Base-by-base conservation (phyloP, 2,329 filamentous ascomycete species). In the Lomentospora prolificans region DNA sequence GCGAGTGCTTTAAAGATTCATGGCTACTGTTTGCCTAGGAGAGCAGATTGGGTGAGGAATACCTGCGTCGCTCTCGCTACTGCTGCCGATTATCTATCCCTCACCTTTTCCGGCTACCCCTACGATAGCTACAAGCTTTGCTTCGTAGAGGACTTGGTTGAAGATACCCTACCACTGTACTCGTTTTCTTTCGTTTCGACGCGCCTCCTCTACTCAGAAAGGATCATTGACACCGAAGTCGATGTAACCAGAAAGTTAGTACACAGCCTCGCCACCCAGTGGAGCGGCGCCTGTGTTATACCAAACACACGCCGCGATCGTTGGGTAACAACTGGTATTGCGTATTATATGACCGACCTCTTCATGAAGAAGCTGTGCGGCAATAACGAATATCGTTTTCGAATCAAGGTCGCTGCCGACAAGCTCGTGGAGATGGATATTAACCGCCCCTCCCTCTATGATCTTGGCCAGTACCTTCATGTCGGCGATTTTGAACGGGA, bases 311-410 rank as follows among this genome's bases (percentile, higher is more conserved):
- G 85, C 17, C 78, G 79, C 53, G 94, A 99, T 68, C 82, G 85
- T 55, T 99, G 94, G 94, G 84, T 95, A 19, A 86, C 92, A 10
- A 80, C 94, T 55, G 95, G 92, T 12, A 86, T 95, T 50, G 88
- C 92, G 0, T 91, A 92, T 74, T 99, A 90, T 73, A 95, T 99
- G 80, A 90, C 92, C 1, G 92, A 96, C 63, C 79, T 90, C 3
- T 96, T 95, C 69, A 89, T 97, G 80, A 89, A 86, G 67, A 86
- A 84, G 61, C 77, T 99, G 2, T 95, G 90, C 65, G 94, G 94
- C 6, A 95, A 95, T 66, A 99, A 99, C 66, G 90, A 96, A 64
- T 94, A 96, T 67, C 81, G 90, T 9, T 97, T 90, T 67, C 85
- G 90, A 36, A 87, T 96, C 69, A 97, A 97, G 70, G 76, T 82